Base-by-base conservation (phyloP, 1,284 basidiomycete genomes). In the Agroathelia rolfsii region DNA sequence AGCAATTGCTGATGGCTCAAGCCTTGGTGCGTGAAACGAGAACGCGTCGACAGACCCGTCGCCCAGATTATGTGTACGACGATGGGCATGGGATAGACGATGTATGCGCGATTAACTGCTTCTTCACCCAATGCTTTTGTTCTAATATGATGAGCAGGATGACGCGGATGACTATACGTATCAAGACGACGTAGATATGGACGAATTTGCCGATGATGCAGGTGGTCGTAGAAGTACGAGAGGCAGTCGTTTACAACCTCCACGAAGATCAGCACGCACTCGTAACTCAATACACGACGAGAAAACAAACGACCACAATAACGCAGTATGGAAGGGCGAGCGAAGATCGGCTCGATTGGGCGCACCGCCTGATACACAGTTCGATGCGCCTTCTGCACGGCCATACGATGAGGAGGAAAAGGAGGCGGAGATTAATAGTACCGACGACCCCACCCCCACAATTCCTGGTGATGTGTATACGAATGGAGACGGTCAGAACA, bases 1-100 rank as follows among this genome's bases (percentile, higher is more conserved):
- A 66, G 36, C 65, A 72, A 30, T 50, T 74, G 17, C 58, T 79
- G 39, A 58, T 73, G 44, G 79, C 76, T 5, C 79, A 83, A 48
- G 74, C 77, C 28, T 82, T 85, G 52, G 56, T 84, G 38, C 69
- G 83, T 39, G 71, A 78, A 52, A 85, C 82, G 17, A 67, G 83
- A 40, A 85, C 83, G 19, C 66, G 75, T 39, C 64, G 78, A 33
- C 70, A 72, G 54, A 72, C 76, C 6, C 68, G 68, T 31, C 73
- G 71, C 43, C 78, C 80, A 27, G 78, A 84, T 58, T 86, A 86
- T 55, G 78, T 80, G 30, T 84, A 85, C 54, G 64, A 69, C 46
- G 70, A 76, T 42, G 65, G n/a, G n/a, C n/a, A 65, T 40, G 65
- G 67, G 40, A 74, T 67, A 32, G 74, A 69, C 46, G 80, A 81